These are phyloP conservation scores for Penicillium paxilli DNA, from an alignment of 495 filamentous ascomycete genomes.

Conservation along the genomic window DNA sequence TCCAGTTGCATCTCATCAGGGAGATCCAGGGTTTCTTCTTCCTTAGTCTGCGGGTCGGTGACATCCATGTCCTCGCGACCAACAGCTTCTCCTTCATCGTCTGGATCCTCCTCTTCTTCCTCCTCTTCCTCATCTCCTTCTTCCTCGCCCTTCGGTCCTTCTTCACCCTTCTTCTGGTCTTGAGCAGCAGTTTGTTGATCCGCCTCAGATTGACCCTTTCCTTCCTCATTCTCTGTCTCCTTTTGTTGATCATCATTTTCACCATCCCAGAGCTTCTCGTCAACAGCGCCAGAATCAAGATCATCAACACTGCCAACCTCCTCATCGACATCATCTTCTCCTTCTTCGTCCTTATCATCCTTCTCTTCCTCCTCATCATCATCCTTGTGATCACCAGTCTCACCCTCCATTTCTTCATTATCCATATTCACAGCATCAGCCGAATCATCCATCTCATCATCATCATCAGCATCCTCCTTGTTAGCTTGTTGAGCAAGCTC, in stretches of 20 bases:
- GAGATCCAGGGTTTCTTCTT: slow-evolving; percentile 64
- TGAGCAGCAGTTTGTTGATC: slow-evolving; percentile 65
- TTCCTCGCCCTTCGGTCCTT: slow-evolving; percentile 42
- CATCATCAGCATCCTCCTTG: slow-evolving; percentile 59
- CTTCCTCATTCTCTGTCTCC: slow-evolving; percentile 74
- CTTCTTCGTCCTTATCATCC: slow-evolving; percentile 50
- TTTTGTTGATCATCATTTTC: slow-evolving; percentile 74
- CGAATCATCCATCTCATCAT: slow-evolving; percentile 60
- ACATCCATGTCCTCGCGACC: slow-evolving; percentile 61
- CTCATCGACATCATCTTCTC: slow-evolving; percentile 76
- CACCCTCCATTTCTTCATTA: slow-evolving; percentile 68
- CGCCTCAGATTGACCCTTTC: slow-evolving; percentile 61
- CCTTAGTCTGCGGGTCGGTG: slow-evolving; percentile 70
- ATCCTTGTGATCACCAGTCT: slow-evolving; percentile 52
- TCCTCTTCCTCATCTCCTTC: slow-evolving; percentile 53
- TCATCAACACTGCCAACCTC: slow-evolving; percentile 88
- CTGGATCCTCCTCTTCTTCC: slow-evolving; percentile 56
- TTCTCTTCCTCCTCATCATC: slow-evolving; percentile 67
- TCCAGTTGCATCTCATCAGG: slow-evolving; percentile 72
- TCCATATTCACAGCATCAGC: slow-evolving; percentile 94
- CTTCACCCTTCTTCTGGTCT: slow-evolving; percentile 53
- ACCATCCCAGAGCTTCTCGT: slow-evolving; percentile 98
- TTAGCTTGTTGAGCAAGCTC: slow-evolving; percentile 84
- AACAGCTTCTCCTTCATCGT: slow-evolving; percentile 62
- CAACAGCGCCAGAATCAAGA: slow-evolving; percentile 81